Conservation (phyloP, 2,329 filamentous ascomycete genomes). For the Aspergillus phoenicis region DNA sequence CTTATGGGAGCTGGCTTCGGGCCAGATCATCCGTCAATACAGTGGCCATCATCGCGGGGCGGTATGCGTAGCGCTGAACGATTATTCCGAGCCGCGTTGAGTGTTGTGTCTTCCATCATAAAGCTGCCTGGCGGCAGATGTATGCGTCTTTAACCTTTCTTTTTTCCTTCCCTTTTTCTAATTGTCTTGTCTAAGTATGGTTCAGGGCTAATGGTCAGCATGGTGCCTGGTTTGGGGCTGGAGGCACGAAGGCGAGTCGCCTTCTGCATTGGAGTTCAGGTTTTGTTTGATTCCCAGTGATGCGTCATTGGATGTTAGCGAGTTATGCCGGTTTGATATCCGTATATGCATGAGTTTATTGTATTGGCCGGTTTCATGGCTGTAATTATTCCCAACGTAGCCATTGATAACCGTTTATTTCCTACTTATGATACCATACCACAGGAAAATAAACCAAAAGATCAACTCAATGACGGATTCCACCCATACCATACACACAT, state of each 20-base stretch:
- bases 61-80: conserved; percentile 90
- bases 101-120: not conserved
- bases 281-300: conserved; percentile 8
- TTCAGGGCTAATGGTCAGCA: conserved; percentile 26
- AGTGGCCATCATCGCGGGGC: conserved; percentile 91
- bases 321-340: conserved; percentile 1
- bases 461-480: not conserved
- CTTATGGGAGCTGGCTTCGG: conserved; percentile 83
- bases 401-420: not conserved
- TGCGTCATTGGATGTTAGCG: conserved; percentile 8
- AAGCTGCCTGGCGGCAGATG: not conserved
- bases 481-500: not conserved
- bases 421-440: not conserved
- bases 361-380: not conserved
- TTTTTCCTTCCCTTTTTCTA: too few species aligned
- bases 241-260: conserved; percentile 10
- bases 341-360: conserved; percentile 1
- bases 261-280: conserved; percentile 21
- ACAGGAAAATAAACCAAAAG: too few species aligned
- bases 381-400: not conserved
- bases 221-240: conserved; percentile 24
- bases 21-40: conserved; percentile 91
- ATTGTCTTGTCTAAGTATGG: conserved; percentile 9
- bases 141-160: not conserved
- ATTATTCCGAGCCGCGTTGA: conserved; percentile 61